A percentile compares a stretch with the other conserved stretches of the same genome.
Conservation (phyloP, 139 green algal species). For the Chlorella sp. region DNA sequence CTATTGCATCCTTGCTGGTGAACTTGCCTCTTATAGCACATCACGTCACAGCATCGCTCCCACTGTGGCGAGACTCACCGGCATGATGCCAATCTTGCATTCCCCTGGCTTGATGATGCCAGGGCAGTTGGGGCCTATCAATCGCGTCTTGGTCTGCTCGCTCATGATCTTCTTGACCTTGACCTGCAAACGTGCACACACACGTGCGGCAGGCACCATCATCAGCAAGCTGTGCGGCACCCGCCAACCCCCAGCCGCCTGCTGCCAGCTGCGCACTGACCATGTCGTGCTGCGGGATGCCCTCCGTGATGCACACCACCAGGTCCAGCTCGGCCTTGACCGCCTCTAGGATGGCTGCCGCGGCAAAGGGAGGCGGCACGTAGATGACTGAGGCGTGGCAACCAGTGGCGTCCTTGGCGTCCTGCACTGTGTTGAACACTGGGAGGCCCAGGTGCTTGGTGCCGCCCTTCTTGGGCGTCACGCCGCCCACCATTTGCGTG, state of each 20-base stretch:
- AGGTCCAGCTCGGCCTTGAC: constrained; percentile 92
- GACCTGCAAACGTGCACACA: too few relatives aligned
- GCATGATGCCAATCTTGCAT: constrained; percentile 99
- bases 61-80: constrained; percentile 34
- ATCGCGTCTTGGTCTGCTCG: constrained; percentile 77
- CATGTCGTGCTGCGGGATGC: constrained; percentile 98
- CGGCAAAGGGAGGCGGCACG: constrained; percentile 92
- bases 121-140: constrained; percentile 98
- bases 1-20: too few relatives aligned
- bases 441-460: constrained; percentile 90
- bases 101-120: constrained; percentile 97
- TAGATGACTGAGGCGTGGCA: constrained; percentile 90
- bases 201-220: too few relatives aligned
- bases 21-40: too few relatives aligned
- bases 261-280: constrained; percentile 41
- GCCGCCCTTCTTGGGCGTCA: constrained; percentile 95
- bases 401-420: constrained; percentile 80
- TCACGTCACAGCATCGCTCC: too few relatives aligned
- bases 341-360: constrained; percentile 89
- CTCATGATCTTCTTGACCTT: constrained; percentile 90
- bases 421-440: constrained; percentile 86
- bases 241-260: too few relatives aligned
- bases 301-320: constrained; percentile 98
- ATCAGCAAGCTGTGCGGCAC: too few relatives aligned
- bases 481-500: constrained; percentile 96